phyloP scores from a whole-genome alignment of 768 basidiomycete genomes.

The Tylopilus sp. region DNA sequence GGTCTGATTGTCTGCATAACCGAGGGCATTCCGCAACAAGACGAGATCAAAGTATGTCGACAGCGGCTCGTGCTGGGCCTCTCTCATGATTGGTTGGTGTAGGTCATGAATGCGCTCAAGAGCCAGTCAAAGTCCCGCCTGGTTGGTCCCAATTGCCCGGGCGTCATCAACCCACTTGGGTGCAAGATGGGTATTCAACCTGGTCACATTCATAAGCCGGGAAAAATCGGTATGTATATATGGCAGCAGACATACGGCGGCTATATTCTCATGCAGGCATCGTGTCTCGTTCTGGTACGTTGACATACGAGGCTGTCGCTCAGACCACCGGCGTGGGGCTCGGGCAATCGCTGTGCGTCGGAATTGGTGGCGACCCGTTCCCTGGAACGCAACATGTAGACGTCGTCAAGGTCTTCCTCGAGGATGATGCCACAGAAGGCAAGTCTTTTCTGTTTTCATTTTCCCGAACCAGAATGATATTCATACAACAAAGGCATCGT shows the following conservation, averaged over 20 bases:
- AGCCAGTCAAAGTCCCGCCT: conserved; percentile 92
- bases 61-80: not conserved
- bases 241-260: not conserved
- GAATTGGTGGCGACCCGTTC: conserved; percentile 97
- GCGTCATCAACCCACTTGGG: conserved; percentile 93
- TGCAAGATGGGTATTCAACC: conserved; percentile 99
- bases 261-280: conserved; percentile 53
- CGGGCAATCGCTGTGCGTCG: conserved; percentile 94
- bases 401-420: conserved; percentile 93
- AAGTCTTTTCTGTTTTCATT: not conserved
- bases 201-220: conserved; percentile 95
- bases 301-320: conserved; percentile 98
- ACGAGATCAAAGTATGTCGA: conserved; percentile 85
- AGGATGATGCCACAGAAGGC: conserved; percentile 94
- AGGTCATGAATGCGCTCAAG: conserved; percentile 94
- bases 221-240: conserved; percentile 77
- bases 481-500: conserved; percentile 71
- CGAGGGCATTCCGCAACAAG: conserved; percentile 96
- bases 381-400: conserved; percentile 95
- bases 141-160: conserved; percentile 98
- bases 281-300: conserved; percentile 90
- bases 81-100: not conserved
- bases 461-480: not conserved
- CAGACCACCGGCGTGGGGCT: conserved; percentile 96
- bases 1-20: conserved; percentile 97